These are phyloP conservation scores for Agrocybe praecox DNA, from an alignment of 768 basidiomycete genomes.

Conservation along the genomic window DNA sequence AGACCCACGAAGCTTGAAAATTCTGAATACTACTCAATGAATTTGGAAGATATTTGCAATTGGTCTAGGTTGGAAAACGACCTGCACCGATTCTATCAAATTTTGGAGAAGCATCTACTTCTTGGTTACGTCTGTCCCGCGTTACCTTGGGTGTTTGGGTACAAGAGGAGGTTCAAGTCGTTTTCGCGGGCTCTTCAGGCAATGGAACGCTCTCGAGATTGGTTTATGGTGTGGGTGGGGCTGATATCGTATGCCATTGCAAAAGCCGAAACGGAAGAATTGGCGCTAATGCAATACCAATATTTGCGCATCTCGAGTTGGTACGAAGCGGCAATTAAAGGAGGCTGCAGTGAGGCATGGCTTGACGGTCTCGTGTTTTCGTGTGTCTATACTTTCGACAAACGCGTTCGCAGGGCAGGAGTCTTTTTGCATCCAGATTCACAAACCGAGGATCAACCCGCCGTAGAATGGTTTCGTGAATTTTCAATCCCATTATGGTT, in stretches of 20 bases:
- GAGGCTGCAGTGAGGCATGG: neutral
- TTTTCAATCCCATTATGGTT: neutral
- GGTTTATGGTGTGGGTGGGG: conserved; percentile 6
- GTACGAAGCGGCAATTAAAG: neutral
- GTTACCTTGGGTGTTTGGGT: conserved; percentile 5
- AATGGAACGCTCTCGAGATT: neutral
- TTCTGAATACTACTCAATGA: neutral
- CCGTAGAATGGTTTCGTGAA: neutral
- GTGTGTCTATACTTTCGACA: neutral
- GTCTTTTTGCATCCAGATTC: neutral
- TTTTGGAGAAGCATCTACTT: neutral
- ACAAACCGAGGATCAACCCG: neutral
- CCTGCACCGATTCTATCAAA: neutral
- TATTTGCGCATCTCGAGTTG: no score
- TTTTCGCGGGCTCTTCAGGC: neutral
- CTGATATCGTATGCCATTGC: conserved; percentile 1
- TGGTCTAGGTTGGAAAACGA: neutral
- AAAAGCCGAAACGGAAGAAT: neutral
- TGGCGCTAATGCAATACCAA: neutral
- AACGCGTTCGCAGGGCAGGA: neutral
- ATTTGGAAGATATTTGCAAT: neutral
- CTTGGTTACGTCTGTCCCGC: neutral
- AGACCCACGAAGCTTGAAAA: neutral
- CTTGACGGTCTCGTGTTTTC: neutral
- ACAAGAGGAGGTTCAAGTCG: neutral